Conservation (phyloP, 1,284 basidiomycete genomes). For the Leccinum fallax region DNA sequence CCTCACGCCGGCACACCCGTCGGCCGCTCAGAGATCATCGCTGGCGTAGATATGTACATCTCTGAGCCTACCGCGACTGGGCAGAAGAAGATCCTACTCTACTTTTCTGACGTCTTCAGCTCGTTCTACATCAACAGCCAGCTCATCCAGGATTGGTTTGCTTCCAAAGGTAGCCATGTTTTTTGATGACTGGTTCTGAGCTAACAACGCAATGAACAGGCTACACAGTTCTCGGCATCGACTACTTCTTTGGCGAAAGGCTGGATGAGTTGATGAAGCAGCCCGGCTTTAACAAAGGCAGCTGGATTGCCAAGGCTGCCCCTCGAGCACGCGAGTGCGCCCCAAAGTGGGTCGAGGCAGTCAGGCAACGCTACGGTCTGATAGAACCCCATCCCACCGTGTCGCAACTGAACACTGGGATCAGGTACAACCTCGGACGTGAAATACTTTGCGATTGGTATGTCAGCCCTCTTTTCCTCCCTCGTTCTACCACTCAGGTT, state of each 20-base stretch:
- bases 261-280: conserved; percentile 39
- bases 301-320: conserved; percentile 43
- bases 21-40: conserved; percentile 42
- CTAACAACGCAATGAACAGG: conserved; percentile 36
- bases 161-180: conserved; percentile 43
- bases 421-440: conserved; percentile 27
- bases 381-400: not conserved
- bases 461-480: not conserved
- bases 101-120: conserved; percentile 54
- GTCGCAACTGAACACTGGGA: not conserved
- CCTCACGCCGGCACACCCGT: conserved; percentile 49
- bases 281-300: conserved; percentile 41
- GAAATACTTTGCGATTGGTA: conserved; percentile 44
- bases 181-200: not conserved
- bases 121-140: conserved; percentile 53
- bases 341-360: conserved; percentile 53
- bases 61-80: conserved; percentile 39
- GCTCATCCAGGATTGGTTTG: conserved; percentile 57
- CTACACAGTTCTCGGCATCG: conserved; percentile 53
- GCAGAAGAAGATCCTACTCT: conserved; percentile 49
- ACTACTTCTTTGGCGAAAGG: conserved; percentile 60
- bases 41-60: conserved; percentile 53
- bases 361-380: conserved; percentile 47
- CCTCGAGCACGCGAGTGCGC: conserved; percentile 39
- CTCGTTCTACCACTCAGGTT: not conserved